These are phyloP conservation scores for Citrullus colocynthis DNA, from an alignment of 306 rosid genomes.

Conservation along the genomic window DNA sequence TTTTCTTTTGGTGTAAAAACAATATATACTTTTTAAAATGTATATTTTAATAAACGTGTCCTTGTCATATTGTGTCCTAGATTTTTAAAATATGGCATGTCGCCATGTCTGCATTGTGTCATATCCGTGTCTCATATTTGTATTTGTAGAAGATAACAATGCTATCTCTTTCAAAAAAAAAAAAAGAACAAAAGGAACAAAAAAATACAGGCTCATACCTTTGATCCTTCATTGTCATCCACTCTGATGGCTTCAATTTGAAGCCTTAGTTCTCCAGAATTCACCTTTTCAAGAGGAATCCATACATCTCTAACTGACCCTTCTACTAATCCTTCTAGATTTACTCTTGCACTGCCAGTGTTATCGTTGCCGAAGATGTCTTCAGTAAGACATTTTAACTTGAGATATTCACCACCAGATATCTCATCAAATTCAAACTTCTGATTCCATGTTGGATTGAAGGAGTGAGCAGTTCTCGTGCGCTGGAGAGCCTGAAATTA, in stretches of 20 bases:
- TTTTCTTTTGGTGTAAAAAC: no score
- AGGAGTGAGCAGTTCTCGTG: conserved; percentile 44
- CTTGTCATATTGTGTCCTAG: no score
- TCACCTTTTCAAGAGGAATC: conserved; percentile 90
- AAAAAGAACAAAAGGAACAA: no score
- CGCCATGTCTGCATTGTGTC: no score
- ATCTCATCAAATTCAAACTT: conserved; percentile 79
- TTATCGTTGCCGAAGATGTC: conserved; percentile 61
- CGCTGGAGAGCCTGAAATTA: conserved; percentile 42
- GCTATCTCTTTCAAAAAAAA: background rate
- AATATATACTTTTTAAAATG: no score
- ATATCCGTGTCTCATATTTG: no score
- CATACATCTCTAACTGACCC: conserved; percentile 45
- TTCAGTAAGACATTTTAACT: conserved; percentile 49
- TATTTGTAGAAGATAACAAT: no score
- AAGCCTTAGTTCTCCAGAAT: conserved; percentile 86
- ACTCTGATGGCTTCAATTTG: conserved; percentile 59
- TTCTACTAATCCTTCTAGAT: conserved; percentile 76
- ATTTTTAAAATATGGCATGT: no score
- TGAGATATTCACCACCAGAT: conserved; percentile 63
- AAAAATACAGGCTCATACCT: conserved; percentile 29
- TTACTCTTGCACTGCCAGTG: conserved; percentile 84
- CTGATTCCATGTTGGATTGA: conserved; percentile 70
- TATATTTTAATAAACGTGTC: no score
- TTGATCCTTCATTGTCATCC: conserved; percentile 67